Evolutionary conservation across 768 basidiomycete genomes (phyloP).

Genomic region (Tricholoma saponaceum): DNA sequence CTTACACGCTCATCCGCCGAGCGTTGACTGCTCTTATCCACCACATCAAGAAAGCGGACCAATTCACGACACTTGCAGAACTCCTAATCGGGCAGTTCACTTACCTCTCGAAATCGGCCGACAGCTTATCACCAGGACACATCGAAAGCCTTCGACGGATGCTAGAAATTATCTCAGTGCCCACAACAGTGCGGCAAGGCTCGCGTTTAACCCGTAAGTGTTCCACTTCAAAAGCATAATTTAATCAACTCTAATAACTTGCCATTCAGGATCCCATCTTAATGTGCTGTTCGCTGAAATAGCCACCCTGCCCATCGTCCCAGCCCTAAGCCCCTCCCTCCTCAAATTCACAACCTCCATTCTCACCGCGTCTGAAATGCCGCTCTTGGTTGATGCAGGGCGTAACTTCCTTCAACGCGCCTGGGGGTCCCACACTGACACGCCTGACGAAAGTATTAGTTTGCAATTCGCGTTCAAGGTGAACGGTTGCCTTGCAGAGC

Average conservation of each 20-base stretch:
- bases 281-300: conserved; percentile 28
- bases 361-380: conserved; percentile 40
- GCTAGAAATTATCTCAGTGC: conserved; percentile 53
- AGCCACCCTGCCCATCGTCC: conserved; percentile 22
- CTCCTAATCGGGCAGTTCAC: conserved; percentile 41
- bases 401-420: conserved; percentile 52
- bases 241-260: conserved; percentile 3
- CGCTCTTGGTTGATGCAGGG: conserved; percentile 48
- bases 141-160: conserved; percentile 44
- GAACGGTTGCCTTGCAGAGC: conserved; percentile 56
- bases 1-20: conserved; percentile 61
- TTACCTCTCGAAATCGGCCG: conserved; percentile 15
- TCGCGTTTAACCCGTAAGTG: conserved; percentile 59
- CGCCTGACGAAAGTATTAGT: conserved; percentile 4
- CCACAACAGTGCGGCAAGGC: conserved; percentile 66
- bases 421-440: conserved; percentile 31
- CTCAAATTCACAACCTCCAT: conserved; percentile 37
- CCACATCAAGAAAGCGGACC: conserved; percentile 68
- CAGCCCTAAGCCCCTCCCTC: conserved; percentile 25
- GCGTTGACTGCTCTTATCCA: conserved; percentile 78
- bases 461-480: conserved; percentile 47
- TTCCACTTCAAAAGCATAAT: not conserved
- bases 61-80: conserved; percentile 56
- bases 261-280: conserved; percentile 30
- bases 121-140: conserved; percentile 14